Evolutionary conservation across 768 basidiomycete genomes (phyloP), one percentile per base, ranked within the genome.

Genomic region (Coprinopsis sp.): DNA sequence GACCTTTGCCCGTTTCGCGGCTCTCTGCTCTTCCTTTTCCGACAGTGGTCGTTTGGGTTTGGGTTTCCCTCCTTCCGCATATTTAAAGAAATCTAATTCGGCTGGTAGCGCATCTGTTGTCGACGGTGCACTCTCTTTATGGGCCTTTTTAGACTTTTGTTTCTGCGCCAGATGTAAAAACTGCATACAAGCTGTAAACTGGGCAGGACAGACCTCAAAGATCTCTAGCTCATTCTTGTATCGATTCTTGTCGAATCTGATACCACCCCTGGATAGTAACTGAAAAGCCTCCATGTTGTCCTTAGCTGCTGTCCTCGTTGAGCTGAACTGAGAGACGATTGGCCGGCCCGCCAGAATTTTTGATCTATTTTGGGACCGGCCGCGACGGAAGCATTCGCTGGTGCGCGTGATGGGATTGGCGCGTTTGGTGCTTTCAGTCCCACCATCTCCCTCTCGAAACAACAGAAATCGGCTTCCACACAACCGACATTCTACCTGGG

Each of bases 51-150:
- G 75, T 33, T 49, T 49, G 2, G 10, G 7, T 59, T 87, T 86
- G 27, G 59, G 64, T 6, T 67, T 53, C 14, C 69, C 70, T 21
- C 73, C 77, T 51, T 81, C 74, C 2, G 87, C 82, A 51, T 91
- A 91, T 56, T 86, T 91, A 69, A 97, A 98, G 64, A 95, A 94
- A 63, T 98, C 91, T 6, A 97, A 75, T 57, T 87, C 89, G 2
- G 71, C 54, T 1, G 87, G 92, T 36, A 93, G 74, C 47, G 77
- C 78, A 7, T 66, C 70, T 48, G 51, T 52, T 49, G 50, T 49
- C 59, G 54, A 58, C 51, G 36, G 43, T 18, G 43, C 28, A 44
- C 23, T 14, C 39, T 19, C 24, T 37, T 47, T 50, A n/a, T n/a
- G n/a, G n/a, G 46, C 23, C 39, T 47, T 21, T 46, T 28, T 46